phyloP scores from a whole-genome alignment of 441 rosid genomes.

The Viola pubescens region DNA sequence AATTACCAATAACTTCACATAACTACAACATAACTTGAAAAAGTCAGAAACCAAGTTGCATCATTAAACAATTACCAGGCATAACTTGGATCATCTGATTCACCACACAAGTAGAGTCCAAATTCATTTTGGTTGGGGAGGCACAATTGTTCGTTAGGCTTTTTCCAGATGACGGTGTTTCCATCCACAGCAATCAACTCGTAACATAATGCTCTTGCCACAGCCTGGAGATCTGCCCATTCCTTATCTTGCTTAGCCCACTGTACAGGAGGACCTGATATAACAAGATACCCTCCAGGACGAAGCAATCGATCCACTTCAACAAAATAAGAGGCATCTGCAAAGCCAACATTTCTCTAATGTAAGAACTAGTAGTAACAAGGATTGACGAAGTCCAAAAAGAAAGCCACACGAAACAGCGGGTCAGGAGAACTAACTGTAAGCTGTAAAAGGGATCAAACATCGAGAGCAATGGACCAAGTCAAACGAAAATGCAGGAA shows the following conservation, averaged over 20 bases:
- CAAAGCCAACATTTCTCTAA: conserved; percentile 23
- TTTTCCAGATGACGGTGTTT: conserved; percentile 98
- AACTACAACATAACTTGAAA: too few species aligned
- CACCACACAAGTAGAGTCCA: conserved; percentile 75
- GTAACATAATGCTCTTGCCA: conserved; percentile 82
- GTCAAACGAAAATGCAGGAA: conserved; percentile 86
- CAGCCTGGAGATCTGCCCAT: conserved; percentile 98
- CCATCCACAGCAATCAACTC: conserved; percentile 91
- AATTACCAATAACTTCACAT: neutral
- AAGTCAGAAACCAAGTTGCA: neutral
- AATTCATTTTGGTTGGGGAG: conserved; percentile 74
- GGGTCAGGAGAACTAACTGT: conserved; percentile 50
- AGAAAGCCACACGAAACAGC: neutral
- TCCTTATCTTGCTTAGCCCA: conserved; percentile 99
- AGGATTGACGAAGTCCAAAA: conserved; percentile 5
- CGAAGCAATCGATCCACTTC: conserved; percentile 91
- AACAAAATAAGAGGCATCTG: conserved; percentile 90
- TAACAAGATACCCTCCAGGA: conserved; percentile 88
- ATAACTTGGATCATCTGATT: conserved; percentile 61
- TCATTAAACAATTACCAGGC: conserved; percentile 53
- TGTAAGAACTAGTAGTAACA: conserved; percentile 12
- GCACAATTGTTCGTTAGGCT: conserved; percentile 77
- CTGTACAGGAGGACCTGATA: conserved; percentile 97
- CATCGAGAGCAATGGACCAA: conserved; percentile 85
- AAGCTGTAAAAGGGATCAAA: conserved; percentile 87